These are phyloP conservation scores for Hyphodiscus sp. DNA, from an alignment of 2,329 filamentous ascomycete genomes.

Conservation along the genomic window DNA sequence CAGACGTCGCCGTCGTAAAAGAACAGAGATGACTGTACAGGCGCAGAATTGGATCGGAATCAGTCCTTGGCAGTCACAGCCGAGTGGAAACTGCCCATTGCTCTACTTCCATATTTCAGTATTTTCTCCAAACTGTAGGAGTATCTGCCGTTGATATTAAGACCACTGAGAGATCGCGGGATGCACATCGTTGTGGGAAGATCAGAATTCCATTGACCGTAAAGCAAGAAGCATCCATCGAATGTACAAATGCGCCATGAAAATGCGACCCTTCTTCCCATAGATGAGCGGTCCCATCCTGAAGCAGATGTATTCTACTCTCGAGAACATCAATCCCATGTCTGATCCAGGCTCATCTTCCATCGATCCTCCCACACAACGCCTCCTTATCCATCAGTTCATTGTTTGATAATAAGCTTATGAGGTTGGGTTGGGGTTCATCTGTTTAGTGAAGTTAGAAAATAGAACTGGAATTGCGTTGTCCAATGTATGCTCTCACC, in stretches of 20 bases:
- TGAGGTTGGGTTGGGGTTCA: conserved; percentile 80
- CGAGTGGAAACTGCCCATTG: background rate
- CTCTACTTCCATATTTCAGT: background rate
- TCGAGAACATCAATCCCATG: conserved; percentile 22
- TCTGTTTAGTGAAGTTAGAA: conserved; percentile 40
- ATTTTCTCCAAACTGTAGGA: background rate
- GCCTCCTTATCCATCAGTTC: conserved; percentile 12
- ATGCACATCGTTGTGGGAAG: background rate
- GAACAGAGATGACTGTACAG: background rate
- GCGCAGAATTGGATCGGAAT: background rate
- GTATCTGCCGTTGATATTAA: background rate
- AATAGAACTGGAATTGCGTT: conserved; percentile 1
- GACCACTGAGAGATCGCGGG: background rate
- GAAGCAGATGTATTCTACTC: conserved; percentile 21
- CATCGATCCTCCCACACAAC: conserved; percentile 12
- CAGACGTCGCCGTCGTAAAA: background rate
- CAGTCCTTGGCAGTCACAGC: background rate
- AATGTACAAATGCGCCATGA: conserved; percentile 28
- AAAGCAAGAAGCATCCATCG: conserved; percentile 12
- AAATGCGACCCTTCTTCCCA: conserved; percentile 29
- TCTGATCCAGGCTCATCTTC: conserved; percentile 24
- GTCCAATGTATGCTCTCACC: conserved; percentile 41
- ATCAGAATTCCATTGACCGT: conserved; percentile 11
- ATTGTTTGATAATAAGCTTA: conserved; percentile 37
- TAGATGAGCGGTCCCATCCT: conserved; percentile 23